Conservation (phyloP, 2,329 filamentous ascomycete genomes). For the Diaporthe citriasiana region DNA sequence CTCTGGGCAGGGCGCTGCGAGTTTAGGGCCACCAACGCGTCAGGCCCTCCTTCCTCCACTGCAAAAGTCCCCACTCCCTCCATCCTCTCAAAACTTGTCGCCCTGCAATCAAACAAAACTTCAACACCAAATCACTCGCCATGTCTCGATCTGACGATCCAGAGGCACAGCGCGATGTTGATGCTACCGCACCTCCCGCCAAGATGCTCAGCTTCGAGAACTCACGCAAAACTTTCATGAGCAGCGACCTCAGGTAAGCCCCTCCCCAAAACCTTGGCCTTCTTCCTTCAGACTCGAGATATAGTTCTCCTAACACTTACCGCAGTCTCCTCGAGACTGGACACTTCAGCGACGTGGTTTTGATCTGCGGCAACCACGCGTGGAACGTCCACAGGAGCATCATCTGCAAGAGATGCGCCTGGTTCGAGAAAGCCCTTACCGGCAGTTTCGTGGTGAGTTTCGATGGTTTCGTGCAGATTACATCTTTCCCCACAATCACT, state of each 20-base stretch:
- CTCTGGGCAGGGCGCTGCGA: no score
- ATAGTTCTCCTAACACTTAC: background rate
- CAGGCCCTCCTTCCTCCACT: background rate
- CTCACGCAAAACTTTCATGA: background rate
- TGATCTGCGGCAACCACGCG: background rate
- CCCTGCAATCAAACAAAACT: background rate
- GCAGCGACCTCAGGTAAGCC: background rate
- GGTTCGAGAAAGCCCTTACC: conserved; percentile 12
- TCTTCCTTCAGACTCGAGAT: background rate
- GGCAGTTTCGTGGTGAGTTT: background rate
- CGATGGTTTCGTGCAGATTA: background rate
- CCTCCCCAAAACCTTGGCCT: no score
- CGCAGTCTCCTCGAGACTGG: conserved; percentile 6
- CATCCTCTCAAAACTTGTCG: background rate
- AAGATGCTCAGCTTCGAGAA: background rate
- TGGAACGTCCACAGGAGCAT: conserved; percentile 8
- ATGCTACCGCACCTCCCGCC: no score
- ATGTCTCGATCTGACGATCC: background rate
- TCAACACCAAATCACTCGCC: background rate
- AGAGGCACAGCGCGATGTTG: background rate
- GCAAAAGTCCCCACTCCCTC: no score
- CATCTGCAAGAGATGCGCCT: conserved; percentile 2
- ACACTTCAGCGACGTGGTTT: background rate
- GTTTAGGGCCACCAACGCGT: background rate
- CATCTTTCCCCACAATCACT: background rate